phyloP scores from a whole-genome alignment of 352 stramenopile species.

The Globisporangium irregulare region DNA sequence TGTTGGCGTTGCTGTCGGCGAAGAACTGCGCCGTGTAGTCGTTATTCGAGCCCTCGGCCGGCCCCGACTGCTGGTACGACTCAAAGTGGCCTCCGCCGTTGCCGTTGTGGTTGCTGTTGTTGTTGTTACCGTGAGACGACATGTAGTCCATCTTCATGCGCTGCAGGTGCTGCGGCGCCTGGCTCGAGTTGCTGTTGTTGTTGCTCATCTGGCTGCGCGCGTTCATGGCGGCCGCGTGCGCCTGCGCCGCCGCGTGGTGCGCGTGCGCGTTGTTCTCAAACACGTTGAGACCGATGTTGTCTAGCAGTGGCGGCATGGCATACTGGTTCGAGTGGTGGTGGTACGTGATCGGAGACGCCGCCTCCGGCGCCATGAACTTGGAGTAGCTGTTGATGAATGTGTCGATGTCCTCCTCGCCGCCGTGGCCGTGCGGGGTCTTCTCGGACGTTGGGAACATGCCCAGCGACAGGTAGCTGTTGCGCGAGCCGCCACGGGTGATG shows the following conservation, averaged over 20 bases:
- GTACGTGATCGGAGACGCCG: conserved; percentile 46
- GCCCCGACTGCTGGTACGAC: conserved; percentile 15
- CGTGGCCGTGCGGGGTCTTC: conserved; percentile 23
- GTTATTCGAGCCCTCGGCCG: conserved; percentile 23
- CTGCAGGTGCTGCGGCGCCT: conserved; percentile 29
- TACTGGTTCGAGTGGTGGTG: conserved; percentile 43
- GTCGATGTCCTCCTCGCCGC: conserved; percentile 46
- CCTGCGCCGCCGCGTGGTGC: conserved; percentile 24
- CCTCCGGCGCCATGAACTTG: conserved; percentile 56
- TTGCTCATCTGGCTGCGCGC: conserved; percentile 20
- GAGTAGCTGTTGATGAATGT: conserved; percentile 73
- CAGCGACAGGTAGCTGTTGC: conserved; percentile 49
- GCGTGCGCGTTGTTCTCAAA: conserved; percentile 52
- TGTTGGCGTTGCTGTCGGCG: conserved; percentile 40
- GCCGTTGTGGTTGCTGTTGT: conserved; percentile 20
- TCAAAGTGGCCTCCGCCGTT: conserved; percentile 38
- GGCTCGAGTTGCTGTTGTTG: not conserved
- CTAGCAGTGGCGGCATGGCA: conserved; percentile 42
- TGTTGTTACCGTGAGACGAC: conserved; percentile 29
- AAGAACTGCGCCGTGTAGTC: conserved; percentile 76
- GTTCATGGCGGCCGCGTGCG: conserved; percentile 17
- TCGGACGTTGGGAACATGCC: conserved; percentile 46
- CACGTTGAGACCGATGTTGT: conserved; percentile 59
- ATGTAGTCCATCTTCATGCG: conserved; percentile 44
- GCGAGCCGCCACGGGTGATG: conserved; percentile 41